Evolutionary conservation across 768 basidiomycete genomes (phyloP).

Genomic region (Lenzites betulinus): DNA sequence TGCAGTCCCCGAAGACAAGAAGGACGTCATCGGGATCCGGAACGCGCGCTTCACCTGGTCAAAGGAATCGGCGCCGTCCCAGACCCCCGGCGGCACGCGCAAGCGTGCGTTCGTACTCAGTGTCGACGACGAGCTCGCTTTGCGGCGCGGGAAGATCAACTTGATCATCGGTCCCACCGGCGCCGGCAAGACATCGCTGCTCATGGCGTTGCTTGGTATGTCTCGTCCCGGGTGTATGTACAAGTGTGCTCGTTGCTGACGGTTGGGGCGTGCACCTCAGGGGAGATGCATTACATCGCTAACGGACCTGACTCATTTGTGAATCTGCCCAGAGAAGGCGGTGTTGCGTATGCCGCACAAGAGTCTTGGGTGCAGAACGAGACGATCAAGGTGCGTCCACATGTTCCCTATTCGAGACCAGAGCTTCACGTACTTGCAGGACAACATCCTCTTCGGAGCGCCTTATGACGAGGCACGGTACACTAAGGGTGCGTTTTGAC

Average conservation of each 20-base stretch:
- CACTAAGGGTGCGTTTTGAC: constrained; percentile 18
- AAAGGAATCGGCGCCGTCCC: not conserved
- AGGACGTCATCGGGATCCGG: constrained; percentile 20
- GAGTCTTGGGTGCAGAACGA: constrained; percentile 53
- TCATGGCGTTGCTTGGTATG: constrained; percentile 31
- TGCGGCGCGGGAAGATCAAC: constrained; percentile 53
- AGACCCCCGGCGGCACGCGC: constrained; percentile 8
- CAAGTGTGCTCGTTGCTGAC: not conserved
- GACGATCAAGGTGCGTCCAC: constrained; percentile 35
- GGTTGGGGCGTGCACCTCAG: constrained; percentile 4
- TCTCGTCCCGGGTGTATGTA: not conserved
- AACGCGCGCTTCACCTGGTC: constrained; percentile 24
- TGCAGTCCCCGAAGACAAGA: constrained; percentile 1
- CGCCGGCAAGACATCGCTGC: constrained; percentile 59
- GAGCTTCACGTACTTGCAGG: not conserved
- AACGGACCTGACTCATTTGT: constrained; percentile 39
- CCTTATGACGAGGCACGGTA: constrained; percentile 31
- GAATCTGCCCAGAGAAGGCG: constrained; percentile 45
- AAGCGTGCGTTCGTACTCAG: constrained; percentile 48
- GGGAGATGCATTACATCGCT: constrained; percentile 37
- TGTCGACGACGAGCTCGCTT: constrained; percentile 51
- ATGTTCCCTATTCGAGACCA: not conserved
- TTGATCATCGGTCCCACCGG: constrained; percentile 61
- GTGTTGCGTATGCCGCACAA: constrained; percentile 51
- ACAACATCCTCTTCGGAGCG: constrained; percentile 31